Evolutionary conservation across 1,284 basidiomycete species (phyloP).

Genomic region (Peniophora sp.): DNA sequence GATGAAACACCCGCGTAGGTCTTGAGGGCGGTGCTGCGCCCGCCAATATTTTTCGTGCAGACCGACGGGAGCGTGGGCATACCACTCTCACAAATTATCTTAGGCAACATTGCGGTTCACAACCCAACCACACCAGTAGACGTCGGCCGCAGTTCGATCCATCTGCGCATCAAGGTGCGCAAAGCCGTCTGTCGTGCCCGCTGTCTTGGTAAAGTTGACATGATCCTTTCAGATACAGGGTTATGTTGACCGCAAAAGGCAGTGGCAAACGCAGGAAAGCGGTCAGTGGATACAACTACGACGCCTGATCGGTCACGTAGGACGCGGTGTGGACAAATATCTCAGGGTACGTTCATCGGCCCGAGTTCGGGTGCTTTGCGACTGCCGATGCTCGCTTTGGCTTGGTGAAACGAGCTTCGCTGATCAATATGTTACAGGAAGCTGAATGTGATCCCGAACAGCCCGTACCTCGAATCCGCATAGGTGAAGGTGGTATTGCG

Average conservation of each 20-base stretch:
- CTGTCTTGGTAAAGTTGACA: background rate
- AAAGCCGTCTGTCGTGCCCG: too few species aligned
- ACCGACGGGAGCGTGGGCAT: background rate
- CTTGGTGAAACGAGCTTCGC: background rate
- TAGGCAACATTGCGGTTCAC: background rate
- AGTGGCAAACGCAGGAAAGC: conserved; percentile 1
- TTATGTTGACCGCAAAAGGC: background rate
- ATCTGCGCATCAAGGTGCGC: conserved; percentile 1
- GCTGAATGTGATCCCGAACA: background rate
- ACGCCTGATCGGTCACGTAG: background rate
- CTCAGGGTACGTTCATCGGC: background rate
- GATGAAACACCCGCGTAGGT: background rate
- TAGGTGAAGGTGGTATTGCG: background rate
- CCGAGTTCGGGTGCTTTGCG: too few species aligned
- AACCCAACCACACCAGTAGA: background rate
- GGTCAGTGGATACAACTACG: background rate
- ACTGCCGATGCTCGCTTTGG: too few species aligned
- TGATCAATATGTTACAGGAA: background rate
- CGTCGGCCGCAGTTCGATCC: conserved; percentile 1
- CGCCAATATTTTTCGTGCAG: conserved; percentile 1
- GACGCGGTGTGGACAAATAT: background rate
- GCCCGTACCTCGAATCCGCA: background rate
- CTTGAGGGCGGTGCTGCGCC: background rate
- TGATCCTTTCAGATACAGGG: background rate
- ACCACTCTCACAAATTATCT: background rate